Percentiles rank a stretch among this genome's conserved stretches.
Conservation (phyloP, 2,329 filamentous ascomycete genomes). For the Clonostachys sp. region DNA sequence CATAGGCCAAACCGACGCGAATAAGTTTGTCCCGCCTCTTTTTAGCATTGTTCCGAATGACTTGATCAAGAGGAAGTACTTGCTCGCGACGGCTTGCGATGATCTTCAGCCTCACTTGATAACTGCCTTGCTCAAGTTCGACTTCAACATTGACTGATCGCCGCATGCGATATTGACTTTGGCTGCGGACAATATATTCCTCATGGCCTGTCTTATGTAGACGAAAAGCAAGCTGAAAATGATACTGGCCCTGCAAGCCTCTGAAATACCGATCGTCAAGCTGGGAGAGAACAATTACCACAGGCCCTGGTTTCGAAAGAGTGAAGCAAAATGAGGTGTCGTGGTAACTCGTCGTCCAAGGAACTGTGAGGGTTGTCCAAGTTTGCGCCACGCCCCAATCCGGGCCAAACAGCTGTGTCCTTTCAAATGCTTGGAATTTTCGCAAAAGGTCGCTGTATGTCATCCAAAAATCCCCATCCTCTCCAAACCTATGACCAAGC, state of each 20-base stretch:
- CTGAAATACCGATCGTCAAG: slow-evolving; percentile 54
- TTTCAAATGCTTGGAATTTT: slow-evolving; percentile 54
- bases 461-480: slow-evolving; percentile 66
- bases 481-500: slow-evolving; percentile 69
- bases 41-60: slow-evolving; percentile 61
- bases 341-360: slow-evolving; percentile 52
- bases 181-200: slow-evolving; percentile 51
- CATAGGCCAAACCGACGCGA: slow-evolving; percentile 64
- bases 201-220: slow-evolving; percentile 43
- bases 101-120: slow-evolving; percentile 72
- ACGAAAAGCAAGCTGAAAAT: slow-evolving; percentile 48
- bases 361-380: slow-evolving; percentile 48
- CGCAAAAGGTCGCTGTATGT: slow-evolving; percentile 53
- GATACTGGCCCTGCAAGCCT: slow-evolving; percentile 52
- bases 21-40: slow-evolving; percentile 66
- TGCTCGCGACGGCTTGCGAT: slow-evolving; percentile 56
- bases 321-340: slow-evolving; percentile 47
- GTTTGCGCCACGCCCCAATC: slow-evolving; percentile 46
- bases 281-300: slow-evolving; percentile 53
- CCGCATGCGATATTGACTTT: slow-evolving; percentile 54
- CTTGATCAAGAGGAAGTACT: slow-evolving; percentile 54
- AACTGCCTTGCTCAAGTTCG: slow-evolving; percentile 68
- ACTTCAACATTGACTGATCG: slow-evolving; percentile 76
- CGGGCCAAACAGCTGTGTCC: slow-evolving; percentile 50
- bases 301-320: slow-evolving; percentile 39